Evolutionary conservation across 805 yeast species (phyloP).

Genomic region (Pachysolen tannophilus): DNA sequence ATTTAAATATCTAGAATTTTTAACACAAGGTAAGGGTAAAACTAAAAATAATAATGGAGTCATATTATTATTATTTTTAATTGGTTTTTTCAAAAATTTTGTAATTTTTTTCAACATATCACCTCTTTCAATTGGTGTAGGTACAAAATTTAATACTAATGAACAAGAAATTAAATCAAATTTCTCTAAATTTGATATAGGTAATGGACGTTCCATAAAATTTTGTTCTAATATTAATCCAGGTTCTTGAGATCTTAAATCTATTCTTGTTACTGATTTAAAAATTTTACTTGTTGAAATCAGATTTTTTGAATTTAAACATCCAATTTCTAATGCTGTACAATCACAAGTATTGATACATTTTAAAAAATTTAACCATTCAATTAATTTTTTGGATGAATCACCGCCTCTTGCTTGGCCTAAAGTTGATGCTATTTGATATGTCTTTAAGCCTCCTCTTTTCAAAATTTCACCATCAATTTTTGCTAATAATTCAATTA

Average conservation of each 20-base stretch:
- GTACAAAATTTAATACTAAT: constrained; percentile 82
- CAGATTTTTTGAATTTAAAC: constrained; percentile 57
- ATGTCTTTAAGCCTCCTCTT: constrained; percentile 70
- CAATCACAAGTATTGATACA: constrained; percentile 8
- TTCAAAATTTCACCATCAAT: constrained; percentile 54
- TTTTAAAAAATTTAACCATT: constrained; percentile 48
- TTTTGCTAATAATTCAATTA: constrained; percentile 32
- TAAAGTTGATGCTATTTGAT: constrained; percentile 77
- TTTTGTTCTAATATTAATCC: constrained; percentile 62
- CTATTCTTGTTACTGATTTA: constrained; percentile 52
- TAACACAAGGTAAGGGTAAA: constrained; percentile 79
- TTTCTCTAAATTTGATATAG: constrained; percentile 32
- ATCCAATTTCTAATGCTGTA: constrained; percentile 76
- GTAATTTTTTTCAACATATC: constrained; percentile 61
- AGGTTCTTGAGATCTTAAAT: constrained; percentile 72
- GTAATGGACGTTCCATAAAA: constrained; percentile 71
- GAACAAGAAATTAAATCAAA: constrained; percentile 76
- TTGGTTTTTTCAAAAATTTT: constrained; percentile 33
- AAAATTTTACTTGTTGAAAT: constrained; percentile 57
- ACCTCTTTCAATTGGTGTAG: constrained; percentile 64
- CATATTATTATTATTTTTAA: no score
- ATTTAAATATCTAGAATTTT: constrained; percentile 74
- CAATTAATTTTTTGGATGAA: constrained; percentile 72
- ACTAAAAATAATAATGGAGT: constrained; percentile 59
- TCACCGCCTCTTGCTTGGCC: constrained; percentile 95